Base-by-base conservation (phyloP, 1,139 yeast species). In the Sugiyamaella xylanicola region DNA sequence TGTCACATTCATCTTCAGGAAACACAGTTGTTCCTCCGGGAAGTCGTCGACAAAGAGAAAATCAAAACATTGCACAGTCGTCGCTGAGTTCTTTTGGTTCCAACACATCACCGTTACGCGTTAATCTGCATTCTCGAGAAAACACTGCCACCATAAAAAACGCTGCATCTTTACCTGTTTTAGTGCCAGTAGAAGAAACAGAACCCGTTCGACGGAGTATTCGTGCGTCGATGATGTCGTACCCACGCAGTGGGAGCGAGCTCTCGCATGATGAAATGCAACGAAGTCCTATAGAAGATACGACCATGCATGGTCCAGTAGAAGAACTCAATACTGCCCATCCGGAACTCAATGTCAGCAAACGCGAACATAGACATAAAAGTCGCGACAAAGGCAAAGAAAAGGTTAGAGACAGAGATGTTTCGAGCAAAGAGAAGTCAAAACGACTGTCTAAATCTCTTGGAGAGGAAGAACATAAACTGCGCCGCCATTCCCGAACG, bases 1-100 rank as follows among this genome's bases (percentile, higher is more conserved):
- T 56, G 17, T 56, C 58, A 2, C 56, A 56, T 36, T 56, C 58
- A 11, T 56, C 58, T 2, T 56, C 58, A 4, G 58, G 56, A 4
- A 48, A 56, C 48, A 56, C 58, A 13, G 54, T 53, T 16, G 43
- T 42, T 8, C 42, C 41, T 3, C 32, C 36, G 8, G 51, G 51
- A 37, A 11, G 32, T 4, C 32, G 25, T 15, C n/a, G 49, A 17
- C 32, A 45, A 17, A 37, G 8, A 15, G 25, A 40, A 20, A 44
- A 5, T 17, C 29, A 35, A 43, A 32, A 7, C 16, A 16, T 36
- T 3, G 29, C 32, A 11, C 42, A 15, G 16, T 42, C 49, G 9
- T 45, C 54, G 2, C 20, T 45, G n/a, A 45, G 51, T 21, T 51
- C 51, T 11, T 22, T 39, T 17, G 39, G 39, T 22, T 36, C 51